A percentile compares a stretch with the other conserved stretches of the same genome.
Conservation (phyloP, 768 basidiomycete genomes). For the Hygrophorus russula region DNA sequence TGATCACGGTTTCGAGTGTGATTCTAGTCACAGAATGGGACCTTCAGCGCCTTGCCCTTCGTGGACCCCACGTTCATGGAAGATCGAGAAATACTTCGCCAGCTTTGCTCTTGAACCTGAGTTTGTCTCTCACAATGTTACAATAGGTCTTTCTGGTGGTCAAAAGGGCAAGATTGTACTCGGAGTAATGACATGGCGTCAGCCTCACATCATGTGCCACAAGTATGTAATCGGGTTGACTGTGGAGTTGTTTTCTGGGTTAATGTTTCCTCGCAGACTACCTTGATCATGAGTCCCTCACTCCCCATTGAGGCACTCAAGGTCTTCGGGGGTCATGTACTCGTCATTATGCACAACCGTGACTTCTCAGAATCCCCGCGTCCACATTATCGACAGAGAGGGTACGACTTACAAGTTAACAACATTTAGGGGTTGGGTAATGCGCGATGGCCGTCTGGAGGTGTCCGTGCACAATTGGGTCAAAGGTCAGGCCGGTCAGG, state of each 20-base stretch:
- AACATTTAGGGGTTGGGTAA: constrained; percentile 79
- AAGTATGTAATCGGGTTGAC: constrained; percentile 33
- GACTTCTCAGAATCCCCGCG: constrained; percentile 98
- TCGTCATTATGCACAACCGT: constrained; percentile 94
- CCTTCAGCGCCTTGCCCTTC: constrained; percentile 85
- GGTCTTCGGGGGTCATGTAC: constrained; percentile 96
- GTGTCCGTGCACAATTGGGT: constrained; percentile 99
- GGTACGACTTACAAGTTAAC: background rate
- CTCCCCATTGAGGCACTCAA: constrained; percentile 95
- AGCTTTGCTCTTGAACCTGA: constrained; percentile 99
- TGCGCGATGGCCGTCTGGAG: constrained; percentile 93
- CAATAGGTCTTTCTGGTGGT: constrained; percentile 97
- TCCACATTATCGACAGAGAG: background rate
- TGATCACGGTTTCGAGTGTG: too few relatives aligned
- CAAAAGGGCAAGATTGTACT: constrained; percentile 99
- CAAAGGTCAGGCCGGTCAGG: constrained; percentile 98
- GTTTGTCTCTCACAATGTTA: constrained; percentile 98
- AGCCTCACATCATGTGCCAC: constrained; percentile 95
- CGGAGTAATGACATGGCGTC: constrained; percentile 97
- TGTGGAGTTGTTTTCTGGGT: background rate
- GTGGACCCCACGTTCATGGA: constrained; percentile 94
- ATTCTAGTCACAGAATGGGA: too few relatives aligned
- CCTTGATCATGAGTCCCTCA: constrained; percentile 98
- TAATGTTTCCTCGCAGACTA: constrained; percentile 50
- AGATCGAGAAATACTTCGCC: constrained; percentile 98